Conservation (phyloP, 305 asterid species). For the Lippia alba region DNA sequence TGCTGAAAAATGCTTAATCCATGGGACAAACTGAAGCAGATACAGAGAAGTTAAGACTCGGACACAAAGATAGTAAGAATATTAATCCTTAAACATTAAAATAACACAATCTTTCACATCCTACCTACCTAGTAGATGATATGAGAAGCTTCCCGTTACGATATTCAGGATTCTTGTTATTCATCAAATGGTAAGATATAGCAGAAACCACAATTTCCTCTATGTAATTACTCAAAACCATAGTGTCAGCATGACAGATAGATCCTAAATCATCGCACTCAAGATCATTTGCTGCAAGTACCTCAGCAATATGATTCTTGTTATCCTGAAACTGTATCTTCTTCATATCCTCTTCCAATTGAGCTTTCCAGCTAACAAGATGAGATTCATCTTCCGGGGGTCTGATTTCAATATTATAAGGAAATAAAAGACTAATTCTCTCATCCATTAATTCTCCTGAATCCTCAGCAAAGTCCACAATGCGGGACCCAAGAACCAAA, state of each 20-base stretch:
- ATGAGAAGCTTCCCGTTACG: conserved; percentile 92
- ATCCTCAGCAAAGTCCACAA: conserved; percentile 63
- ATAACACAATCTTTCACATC: conserved; percentile 23
- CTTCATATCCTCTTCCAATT: conserved; percentile 81
- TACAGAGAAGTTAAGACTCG: conserved; percentile 13
- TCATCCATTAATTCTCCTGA: conserved; percentile 54
- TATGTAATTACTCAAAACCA: conserved; percentile 68
- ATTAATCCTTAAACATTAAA: conserved; percentile 9
- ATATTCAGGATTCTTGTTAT: conserved; percentile 73
- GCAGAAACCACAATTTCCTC: conserved; percentile 91
- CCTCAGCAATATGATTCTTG: conserved; percentile 87
- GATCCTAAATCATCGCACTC: conserved; percentile 86
- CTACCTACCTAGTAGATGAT: conserved; percentile 75
- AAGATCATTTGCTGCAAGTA: conserved; percentile 86
- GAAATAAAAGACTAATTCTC: conserved; percentile 61
- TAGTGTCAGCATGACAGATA: conserved; percentile 73
- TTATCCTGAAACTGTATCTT: conserved; percentile 77
- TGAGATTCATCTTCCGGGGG: conserved; percentile 83
- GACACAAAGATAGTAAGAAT: conserved; percentile 15
- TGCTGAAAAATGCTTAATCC: conserved; percentile 84
- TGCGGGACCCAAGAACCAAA: conserved; percentile 82
- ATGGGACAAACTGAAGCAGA: conserved; percentile 75
- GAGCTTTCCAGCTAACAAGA: conserved; percentile 86
- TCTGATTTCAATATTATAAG: conserved; percentile 75
- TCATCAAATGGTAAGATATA: conserved; percentile 73